Evolutionary conservation across 2,329 filamentous ascomycete species (phyloP), one percentile per base, ranked within the genome.

Genomic region (Ophiostoma sp.): DNA sequence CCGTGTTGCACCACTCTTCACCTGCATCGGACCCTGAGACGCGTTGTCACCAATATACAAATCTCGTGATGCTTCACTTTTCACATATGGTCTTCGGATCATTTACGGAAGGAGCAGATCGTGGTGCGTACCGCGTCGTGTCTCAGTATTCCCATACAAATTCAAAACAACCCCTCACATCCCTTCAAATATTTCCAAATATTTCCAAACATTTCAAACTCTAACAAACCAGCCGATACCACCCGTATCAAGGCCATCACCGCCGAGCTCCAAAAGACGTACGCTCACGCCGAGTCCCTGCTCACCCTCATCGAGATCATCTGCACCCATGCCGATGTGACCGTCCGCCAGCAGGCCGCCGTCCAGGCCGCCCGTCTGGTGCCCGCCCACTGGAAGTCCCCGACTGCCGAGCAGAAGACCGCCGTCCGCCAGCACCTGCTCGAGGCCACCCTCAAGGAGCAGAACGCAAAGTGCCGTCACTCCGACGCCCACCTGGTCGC

Each of bases 161-260:
- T 31, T 35, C 52, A 27, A 39, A 31, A 67, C 52, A 39, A 33
- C 68, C 41, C 52, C 35, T 69, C 57, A 27, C 69, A 62, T 57
- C 57, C 57, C 57, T 27, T 57, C n/a, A 35, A 62, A 35, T 15
- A 33, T 48, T 48, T 48, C 44, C 13, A 52, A 3, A 52, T 17
- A 15, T 8, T 4, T 13, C 27, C 23, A 20, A 7, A 23, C 15
- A 3, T 27, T 13, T 13, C 11, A 23, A 11, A 23, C 52, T 31
- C 62, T 65, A 23, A 65, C 62, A 39, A 65, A 13, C 1, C 77
- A 96, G 93, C 95, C 78, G 90, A 96, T 81, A 97, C 93, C 75
- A 89, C 92, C 76, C 89, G 89, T 81, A 89, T 96, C 80, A 96
- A 97, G 86, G 88, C 91, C 75, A 93, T 94, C 73, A 99, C 94